Conservation (phyloP, 805 yeast species). For the Candida khao-thaluensis region DNA sequence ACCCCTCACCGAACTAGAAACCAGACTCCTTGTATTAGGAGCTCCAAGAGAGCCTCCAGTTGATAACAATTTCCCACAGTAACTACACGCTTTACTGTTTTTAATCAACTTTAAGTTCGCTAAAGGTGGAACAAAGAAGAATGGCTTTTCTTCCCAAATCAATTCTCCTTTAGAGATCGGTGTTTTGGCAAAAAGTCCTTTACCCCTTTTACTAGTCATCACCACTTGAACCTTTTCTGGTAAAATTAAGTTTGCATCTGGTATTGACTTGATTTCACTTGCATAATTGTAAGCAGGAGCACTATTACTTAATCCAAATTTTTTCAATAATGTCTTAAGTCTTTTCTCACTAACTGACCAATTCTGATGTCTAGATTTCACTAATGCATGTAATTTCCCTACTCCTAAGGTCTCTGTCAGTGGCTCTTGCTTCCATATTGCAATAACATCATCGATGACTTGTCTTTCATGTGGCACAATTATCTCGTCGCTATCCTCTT, state of each 20-base stretch:
- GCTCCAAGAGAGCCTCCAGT: conserved; percentile 11
- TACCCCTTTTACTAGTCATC: conserved; percentile 55
- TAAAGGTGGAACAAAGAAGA: conserved; percentile 66
- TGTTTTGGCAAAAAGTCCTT: conserved; percentile 55
- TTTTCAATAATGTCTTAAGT: conserved; percentile 52
- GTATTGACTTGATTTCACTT: conserved; percentile 50
- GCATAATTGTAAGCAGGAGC: conserved; percentile 48
- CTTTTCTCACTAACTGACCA: conserved; percentile 68
- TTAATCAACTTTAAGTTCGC: conserved; percentile 60
- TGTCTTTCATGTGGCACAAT: conserved; percentile 57
- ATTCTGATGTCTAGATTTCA: conserved; percentile 51
- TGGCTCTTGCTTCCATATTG: conserved; percentile 68
- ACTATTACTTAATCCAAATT: conserved; percentile 48
- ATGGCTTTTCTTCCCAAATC: conserved; percentile 59
- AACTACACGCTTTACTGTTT: conserved; percentile 65
- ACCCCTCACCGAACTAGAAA: conserved; percentile 37
- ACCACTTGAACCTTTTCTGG: conserved; percentile 46
- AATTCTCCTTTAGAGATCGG: conserved; percentile 48
- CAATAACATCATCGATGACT: conserved; percentile 58
- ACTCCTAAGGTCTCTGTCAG: conserved; percentile 57
- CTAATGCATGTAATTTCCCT: conserved; percentile 48
- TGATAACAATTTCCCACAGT: conserved; percentile 59
- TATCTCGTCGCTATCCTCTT: conserved; percentile 21
- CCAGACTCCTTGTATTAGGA: background rate
- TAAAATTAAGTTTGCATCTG: conserved; percentile 44